These are phyloP conservation scores for Rhodotorula sp. DNA, from an alignment of 1,284 basidiomycete genomes.

Conservation along the genomic window DNA sequence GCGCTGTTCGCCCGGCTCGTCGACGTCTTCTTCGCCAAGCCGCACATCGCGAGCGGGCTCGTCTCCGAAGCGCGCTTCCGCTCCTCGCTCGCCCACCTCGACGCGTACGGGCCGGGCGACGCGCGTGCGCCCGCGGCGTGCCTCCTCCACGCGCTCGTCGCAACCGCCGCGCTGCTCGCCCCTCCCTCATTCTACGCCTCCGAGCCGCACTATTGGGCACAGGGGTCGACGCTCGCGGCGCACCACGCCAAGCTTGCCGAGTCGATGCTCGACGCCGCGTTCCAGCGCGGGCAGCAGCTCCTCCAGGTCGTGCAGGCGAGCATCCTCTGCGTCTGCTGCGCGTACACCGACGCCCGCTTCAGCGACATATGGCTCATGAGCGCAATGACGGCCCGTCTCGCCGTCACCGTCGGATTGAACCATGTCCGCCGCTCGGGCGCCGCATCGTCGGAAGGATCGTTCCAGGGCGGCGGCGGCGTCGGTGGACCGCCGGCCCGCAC, in stretches of 20 bases:
- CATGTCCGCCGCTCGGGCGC: constrained; percentile 2
- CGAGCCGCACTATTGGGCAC: constrained; percentile 27
- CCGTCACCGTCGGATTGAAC: constrained; percentile 63
- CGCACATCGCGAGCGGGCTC: constrained; percentile 28
- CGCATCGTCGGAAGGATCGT: neutral
- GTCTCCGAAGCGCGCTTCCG: constrained; percentile 74
- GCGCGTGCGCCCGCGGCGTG: constrained; percentile 79
- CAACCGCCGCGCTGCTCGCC: constrained; percentile 78
- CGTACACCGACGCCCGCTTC: constrained; percentile 83
- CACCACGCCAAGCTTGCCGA: constrained; percentile 70
- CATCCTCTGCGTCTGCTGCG: constrained; percentile 79
- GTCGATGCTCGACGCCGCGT: constrained; percentile 76
- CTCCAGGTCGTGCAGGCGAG: constrained; percentile 81
- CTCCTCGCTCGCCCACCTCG: constrained; percentile 63
- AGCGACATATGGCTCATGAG: constrained; percentile 86
- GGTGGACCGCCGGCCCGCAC: neutral
- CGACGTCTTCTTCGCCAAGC: constrained; percentile 42
- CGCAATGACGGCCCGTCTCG: constrained; percentile 76
- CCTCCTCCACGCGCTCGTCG: constrained; percentile 80
- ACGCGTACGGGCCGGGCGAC: constrained; percentile 58
- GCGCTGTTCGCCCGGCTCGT: constrained; percentile 36
- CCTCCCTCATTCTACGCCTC: constrained; percentile 53
- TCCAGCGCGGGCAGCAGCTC: constrained; percentile 77
- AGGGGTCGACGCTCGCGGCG: neutral
- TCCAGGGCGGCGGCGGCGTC: neutral